Conservation (phyloP, 441 rosid genomes). For the Jatropha multifida region DNA sequence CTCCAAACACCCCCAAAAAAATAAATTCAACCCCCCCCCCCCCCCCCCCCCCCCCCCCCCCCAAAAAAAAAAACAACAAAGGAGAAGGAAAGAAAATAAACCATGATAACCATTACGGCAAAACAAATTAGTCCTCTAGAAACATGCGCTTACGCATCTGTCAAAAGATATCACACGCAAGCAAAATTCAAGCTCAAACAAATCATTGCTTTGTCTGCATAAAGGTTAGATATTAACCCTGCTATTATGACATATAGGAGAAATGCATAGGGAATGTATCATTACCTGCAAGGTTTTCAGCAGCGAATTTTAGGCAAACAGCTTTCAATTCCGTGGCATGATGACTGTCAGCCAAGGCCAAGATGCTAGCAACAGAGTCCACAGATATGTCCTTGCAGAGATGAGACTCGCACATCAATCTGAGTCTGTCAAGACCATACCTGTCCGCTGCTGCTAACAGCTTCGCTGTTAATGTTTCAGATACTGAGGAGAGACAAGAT, state of each 20-base stretch:
- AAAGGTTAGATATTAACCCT: not conserved
- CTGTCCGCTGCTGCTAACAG: constrained; percentile 51
- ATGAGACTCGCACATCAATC: constrained; percentile 45
- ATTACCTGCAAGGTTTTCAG: constrained; percentile 50
- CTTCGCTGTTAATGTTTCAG: constrained; percentile 40
- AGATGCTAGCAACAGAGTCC: constrained; percentile 38
- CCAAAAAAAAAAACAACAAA: too few relatives aligned
- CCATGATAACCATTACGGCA: not conserved
- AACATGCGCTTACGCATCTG: not conserved
- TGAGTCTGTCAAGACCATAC: constrained; percentile 46
- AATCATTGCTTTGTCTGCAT: not conserved
- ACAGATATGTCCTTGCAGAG: constrained; percentile 54
- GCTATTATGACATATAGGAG: not conserved
- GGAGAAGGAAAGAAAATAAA: not conserved
- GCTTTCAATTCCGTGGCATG: constrained; percentile 47
- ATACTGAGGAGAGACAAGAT: constrained; percentile 31
- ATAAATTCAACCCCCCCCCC: too few relatives aligned
- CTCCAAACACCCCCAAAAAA: too few relatives aligned
- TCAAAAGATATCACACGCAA: not conserved
- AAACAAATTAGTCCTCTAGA: not conserved
- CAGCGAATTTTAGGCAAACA: constrained; percentile 51
- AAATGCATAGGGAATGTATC: not conserved
- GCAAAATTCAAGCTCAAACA: not conserved
- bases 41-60: too few relatives aligned
- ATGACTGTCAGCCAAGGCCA: constrained; percentile 47